Percentiles rank a stretch among this genome's conserved stretches.
These are phyloP conservation scores for Solanum piurae DNA, from an alignment of 257 asterid genomes.

Conservation along the genomic window DNA sequence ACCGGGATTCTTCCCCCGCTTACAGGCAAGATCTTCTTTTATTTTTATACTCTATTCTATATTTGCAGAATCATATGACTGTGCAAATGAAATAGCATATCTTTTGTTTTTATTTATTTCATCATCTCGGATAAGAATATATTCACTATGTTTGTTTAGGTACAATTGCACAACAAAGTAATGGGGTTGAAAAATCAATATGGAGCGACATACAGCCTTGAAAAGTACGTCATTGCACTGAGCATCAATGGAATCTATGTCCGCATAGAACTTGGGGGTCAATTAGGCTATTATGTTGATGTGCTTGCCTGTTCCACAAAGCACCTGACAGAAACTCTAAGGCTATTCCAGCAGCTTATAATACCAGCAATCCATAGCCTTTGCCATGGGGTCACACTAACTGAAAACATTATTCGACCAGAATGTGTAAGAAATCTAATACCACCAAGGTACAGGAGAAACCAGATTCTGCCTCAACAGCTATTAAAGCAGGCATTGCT, in stretches of 20 bases:
- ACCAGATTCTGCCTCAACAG: slow-evolving; percentile 39
- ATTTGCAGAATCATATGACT: neutral
- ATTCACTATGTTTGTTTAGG: slow-evolving; percentile 28
- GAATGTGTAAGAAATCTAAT: slow-evolving; percentile 55
- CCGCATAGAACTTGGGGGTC: slow-evolving; percentile 75
- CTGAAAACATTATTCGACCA: slow-evolving; percentile 57
- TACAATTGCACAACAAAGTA: slow-evolving; percentile 64
- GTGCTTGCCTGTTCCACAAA: slow-evolving; percentile 71
- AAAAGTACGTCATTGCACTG: slow-evolving; percentile 55
- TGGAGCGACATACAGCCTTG: slow-evolving; percentile 68
- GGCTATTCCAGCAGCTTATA: slow-evolving; percentile 64
- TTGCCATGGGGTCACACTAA: slow-evolving; percentile 45
- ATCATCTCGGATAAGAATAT: neutral
- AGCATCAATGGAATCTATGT: slow-evolving; percentile 58
- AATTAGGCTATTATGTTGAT: slow-evolving; percentile 49
- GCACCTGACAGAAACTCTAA: slow-evolving; percentile 63
- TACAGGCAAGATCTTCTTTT: slow-evolving; percentile 48
- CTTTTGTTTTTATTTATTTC: neutral
- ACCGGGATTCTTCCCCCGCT: slow-evolving; percentile 73
- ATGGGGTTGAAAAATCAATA: slow-evolving; percentile 52
- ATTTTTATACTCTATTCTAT: neutral
- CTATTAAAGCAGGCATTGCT: slow-evolving; percentile 58
- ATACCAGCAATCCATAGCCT: slow-evolving; percentile 57
- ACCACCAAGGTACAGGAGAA: slow-evolving; percentile 60
- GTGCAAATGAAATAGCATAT: neutral